Conservation (phyloP, 257 asterid species). For the Fraxinus quadrangulata region DNA sequence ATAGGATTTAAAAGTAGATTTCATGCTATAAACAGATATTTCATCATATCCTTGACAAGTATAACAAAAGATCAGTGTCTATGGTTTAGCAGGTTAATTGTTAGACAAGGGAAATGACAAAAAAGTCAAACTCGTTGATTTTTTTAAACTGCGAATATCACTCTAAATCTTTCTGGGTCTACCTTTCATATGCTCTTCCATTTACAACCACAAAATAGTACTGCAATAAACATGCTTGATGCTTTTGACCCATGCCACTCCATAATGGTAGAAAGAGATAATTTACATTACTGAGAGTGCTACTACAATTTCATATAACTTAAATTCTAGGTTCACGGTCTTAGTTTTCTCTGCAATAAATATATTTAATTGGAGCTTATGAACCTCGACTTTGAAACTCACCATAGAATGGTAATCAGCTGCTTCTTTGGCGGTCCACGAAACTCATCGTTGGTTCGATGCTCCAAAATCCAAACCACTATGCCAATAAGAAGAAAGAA, state of each 20-base stretch:
- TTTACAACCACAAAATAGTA: too few relatives aligned
- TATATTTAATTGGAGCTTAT: neutral
- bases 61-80: neutral
- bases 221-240: neutral
- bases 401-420: slow-evolving; percentile 63
- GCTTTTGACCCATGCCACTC: neutral
- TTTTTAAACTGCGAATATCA: too few relatives aligned
- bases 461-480: slow-evolving; percentile 74
- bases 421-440: slow-evolving; percentile 71
- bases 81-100: neutral
- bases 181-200: too few relatives aligned
- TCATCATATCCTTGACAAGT: neutral
- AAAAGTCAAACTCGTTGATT: too few relatives aligned
- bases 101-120: neutral
- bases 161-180: too few relatives aligned
- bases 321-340: neutral
- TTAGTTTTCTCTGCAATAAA: neutral
- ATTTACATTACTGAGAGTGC: neutral
- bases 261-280: neutral
- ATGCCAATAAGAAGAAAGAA: slow-evolving; percentile 58
- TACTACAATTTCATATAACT: neutral
- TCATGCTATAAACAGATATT: neutral
- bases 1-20: neutral
- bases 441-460: slow-evolving; percentile 65
- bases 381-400: slow-evolving; percentile 14